Evolutionary conservation across 1,284 basidiomycete species (phyloP).

Genomic region (Gymnopus androsaceus): DNA sequence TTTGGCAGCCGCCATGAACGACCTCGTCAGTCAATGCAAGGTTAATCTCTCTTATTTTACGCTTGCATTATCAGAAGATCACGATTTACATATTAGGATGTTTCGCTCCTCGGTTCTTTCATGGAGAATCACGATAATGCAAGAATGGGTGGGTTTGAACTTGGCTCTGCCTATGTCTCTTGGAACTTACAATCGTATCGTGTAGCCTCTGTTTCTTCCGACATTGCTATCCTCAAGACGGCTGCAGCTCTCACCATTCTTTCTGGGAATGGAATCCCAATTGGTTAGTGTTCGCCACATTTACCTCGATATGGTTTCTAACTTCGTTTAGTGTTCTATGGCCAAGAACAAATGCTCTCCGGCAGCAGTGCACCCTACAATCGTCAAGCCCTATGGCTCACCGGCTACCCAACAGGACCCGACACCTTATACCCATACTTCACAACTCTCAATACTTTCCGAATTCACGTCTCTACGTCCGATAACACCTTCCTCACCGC

Average conservation of each 20-base stretch:
- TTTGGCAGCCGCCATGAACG: background rate
- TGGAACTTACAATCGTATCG: background rate
- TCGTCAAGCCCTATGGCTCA: conserved; percentile 66
- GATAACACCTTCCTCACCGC: conserved; percentile 55
- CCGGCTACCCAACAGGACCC: conserved; percentile 50
- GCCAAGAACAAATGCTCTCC: conserved; percentile 65
- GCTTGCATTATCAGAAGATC: conserved; percentile 43
- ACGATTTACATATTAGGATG: conserved; percentile 45
- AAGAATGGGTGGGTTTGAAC: conserved; percentile 48
- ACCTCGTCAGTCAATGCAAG: conserved; percentile 28
- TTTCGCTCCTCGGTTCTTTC: conserved; percentile 65
- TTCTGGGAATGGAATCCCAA: background rate
- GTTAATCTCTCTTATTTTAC: conserved; percentile 51
- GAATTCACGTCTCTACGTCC: conserved; percentile 53
- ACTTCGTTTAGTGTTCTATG: conserved; percentile 73
- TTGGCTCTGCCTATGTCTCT: conserved; percentile 42
- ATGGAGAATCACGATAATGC: conserved; percentile 82
- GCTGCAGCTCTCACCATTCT: background rate
- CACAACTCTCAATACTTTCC: conserved; percentile 58
- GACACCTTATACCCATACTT: conserved; percentile 51
- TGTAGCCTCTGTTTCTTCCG: background rate
- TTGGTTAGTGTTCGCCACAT: conserved; percentile 38
- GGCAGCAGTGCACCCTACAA: conserved; percentile 60
- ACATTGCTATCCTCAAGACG: background rate
- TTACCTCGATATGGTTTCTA: conserved; percentile 53